phyloP scores from a whole-genome alignment of 2,329 filamentous ascomycete species.

The Drechslerella coelobrocha region DNA sequence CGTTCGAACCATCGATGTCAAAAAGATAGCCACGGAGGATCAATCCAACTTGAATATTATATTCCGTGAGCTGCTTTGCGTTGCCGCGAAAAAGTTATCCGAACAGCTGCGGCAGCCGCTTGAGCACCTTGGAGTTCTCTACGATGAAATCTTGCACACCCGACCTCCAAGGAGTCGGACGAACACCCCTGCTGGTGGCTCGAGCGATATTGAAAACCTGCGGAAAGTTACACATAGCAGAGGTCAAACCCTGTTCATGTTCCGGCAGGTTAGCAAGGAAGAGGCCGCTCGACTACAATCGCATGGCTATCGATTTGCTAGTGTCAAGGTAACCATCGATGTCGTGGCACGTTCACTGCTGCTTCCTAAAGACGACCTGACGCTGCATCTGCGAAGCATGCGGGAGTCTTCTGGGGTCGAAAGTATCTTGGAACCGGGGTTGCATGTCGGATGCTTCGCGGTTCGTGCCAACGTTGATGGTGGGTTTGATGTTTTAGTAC shows the following conservation, averaged over 20 bases:
- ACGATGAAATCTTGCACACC: slow-evolving; percentile 76
- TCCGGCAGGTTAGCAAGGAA: slow-evolving; percentile 67
- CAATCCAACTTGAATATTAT: slow-evolving; percentile 73
- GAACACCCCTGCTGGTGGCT: slow-evolving; percentile 21
- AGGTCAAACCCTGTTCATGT: slow-evolving; percentile 81
- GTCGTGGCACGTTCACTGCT: slow-evolving; percentile 77
- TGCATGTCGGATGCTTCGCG: slow-evolving; percentile 68
- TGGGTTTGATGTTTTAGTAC: slow-evolving; percentile 70
- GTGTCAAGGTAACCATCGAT: slow-evolving; percentile 70
- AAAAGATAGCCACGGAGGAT: slow-evolving; percentile 60
- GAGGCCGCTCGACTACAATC: slow-evolving; percentile 72
- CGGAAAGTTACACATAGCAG: slow-evolving; percentile 64
- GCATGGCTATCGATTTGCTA: slow-evolving; percentile 78
- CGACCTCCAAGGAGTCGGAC: slow-evolving; percentile 59
- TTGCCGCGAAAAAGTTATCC: slow-evolving; percentile 77
- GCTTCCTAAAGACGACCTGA: slow-evolving; percentile 70
- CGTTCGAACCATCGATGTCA: slow-evolving; percentile 63
- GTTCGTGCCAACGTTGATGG: slow-evolving; percentile 61
- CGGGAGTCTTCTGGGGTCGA: slow-evolving; percentile 64
- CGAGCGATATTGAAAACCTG: slow-evolving; percentile 52
- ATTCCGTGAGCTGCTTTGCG: slow-evolving; percentile 83
- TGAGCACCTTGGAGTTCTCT: slow-evolving; percentile 71
- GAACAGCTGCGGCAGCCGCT: slow-evolving; percentile 70
- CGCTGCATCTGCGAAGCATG: slow-evolving; percentile 69
- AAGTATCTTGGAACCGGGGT: slow-evolving; percentile 63